These are phyloP conservation scores for Yamadazyma pseudoaaseri DNA, from an alignment of 1,139 yeast genomes.

Conservation along the genomic window DNA sequence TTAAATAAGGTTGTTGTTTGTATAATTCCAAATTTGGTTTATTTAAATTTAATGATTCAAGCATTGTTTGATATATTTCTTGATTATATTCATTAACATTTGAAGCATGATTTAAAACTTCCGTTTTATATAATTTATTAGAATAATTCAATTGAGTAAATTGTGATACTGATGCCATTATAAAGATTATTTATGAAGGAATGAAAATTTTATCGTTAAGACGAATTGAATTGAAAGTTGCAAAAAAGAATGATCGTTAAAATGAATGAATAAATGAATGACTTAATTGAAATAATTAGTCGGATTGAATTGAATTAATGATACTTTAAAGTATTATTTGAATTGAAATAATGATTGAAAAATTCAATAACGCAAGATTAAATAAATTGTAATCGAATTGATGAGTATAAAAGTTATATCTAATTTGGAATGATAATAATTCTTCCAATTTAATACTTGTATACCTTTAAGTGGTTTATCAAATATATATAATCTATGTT, in stretches of 20 bases:
- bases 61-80: conserved; percentile 47
- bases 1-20: conserved; percentile 63
- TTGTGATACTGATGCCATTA: conserved; percentile 6
- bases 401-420: no score
- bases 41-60: conserved; percentile 26
- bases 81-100: conserved; percentile 51
- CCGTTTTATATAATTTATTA: conserved; percentile 47
- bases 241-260: conserved; percentile 1
- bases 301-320: not conserved
- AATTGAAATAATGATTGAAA: conserved; percentile 3
- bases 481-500: no score
- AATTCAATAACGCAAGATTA: conserved; percentile 3
- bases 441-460: not conserved
- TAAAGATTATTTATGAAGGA: conserved; percentile 3
- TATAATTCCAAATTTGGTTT: conserved; percentile 56
- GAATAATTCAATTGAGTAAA: conserved; percentile 44
- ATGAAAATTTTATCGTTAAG: conserved; percentile 1
- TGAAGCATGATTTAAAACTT: conserved; percentile 46
- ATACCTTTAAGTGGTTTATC: not conserved
- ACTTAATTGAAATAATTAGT: not conserved
- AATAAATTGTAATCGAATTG: no score
- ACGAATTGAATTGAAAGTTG: conserved; percentile 5
- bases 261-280: conserved; percentile 3
- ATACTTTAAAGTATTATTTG: not conserved
- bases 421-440: not conserved